Base-by-base conservation (phyloP, 495 filamentous ascomycete genomes). In the Xylaria longipes region DNA sequence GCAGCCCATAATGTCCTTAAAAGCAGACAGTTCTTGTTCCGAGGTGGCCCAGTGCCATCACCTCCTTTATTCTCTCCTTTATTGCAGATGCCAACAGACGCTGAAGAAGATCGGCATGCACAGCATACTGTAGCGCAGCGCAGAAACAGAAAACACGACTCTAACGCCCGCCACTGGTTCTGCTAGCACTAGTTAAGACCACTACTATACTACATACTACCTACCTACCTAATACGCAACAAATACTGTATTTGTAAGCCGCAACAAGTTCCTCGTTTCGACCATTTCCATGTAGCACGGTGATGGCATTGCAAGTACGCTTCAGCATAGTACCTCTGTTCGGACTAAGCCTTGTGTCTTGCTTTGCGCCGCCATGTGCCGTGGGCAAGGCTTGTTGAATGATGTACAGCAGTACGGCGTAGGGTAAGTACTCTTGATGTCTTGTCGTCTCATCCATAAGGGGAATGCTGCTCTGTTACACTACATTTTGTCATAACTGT, bases 41-140 rank as follows among this genome's bases (percentile, higher is more conserved):
- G 9, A n/a, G 9, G 57, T 22, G 6, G 56, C 22, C 31, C 7
- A 60, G 22, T 15, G 5, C 48, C 63, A 43, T 29, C n/a, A 41
- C 65, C 50, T 67, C 65, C 65, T 67, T 67, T 67, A 54, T 43
- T 37, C 45, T 46, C 22, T 37, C 65, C 48, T 54, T 56, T 41
- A 41, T 27, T 20, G 39, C 5, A 35, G 27, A 29, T 39, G 1
- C 35, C 64, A 66, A 33, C 29, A 54, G 25, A 46, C 22, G 20
- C 31, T 20, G 35, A n/a, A 56, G 14, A 41, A 41, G 48, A 67
- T 56, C 65, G 48, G 22, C 48, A 56, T 56, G 65, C 33, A 66
- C 48, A 67, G 65, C 48, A 27, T 11, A 5, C 33, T 14, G 29
- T 39, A 41, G 17, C 14, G 35, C 35, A 39, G n/a, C 5, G 45